Base-by-base conservation (phyloP, 2,329 filamentous ascomycete species). In the Aquanectria penicillioides region DNA sequence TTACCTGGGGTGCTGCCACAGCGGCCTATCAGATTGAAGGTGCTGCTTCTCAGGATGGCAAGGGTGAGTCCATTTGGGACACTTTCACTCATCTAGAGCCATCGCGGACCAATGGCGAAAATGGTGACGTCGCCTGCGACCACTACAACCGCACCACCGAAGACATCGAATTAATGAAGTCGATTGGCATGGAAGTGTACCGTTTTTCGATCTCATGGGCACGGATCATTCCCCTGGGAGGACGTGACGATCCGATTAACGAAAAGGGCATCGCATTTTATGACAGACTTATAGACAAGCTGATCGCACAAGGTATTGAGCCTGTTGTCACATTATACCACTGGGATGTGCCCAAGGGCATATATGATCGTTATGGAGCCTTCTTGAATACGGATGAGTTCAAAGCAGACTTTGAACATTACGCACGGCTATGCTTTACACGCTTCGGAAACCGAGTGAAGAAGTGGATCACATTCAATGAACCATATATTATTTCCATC, bases 201-300 rank as follows among this genome's bases (percentile, higher is more conserved):
- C 83, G 86, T 25, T 88, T 89, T 70, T 88, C 85, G 13, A 75
- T 89, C 29, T 84, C 85, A 7, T 89, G 86, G 86, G 82, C 85
- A 9, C 83, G 86, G 26, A 81, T 89, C 48, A 87, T 89, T 54
- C 86, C 86, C 0, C 77, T 86, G 2, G 85, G 86, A 13, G 85
- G 85, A 18, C 81, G 85, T 38, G 78, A 86, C 37, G 86, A 88
- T 61, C 82, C 85, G 1, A 67, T 88, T 69, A 88, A 87, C 68
- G 77, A 86, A 64, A 79, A 82, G 60, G 86, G 86, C 4, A 66
- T 88, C 22, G 75, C 81, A 37, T 82, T 84, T 70, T 88, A 88
- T 70, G 75, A 82, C 65, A 80, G 81, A 46, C 80, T 88, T 34
- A 80, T 86, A 25, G 83, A 88, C 62, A 78, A 83, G 57, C 76